Evolutionary conservation across 257 asterid genomes (phyloP).

Genomic region (Solanum paucissectum): DNA sequence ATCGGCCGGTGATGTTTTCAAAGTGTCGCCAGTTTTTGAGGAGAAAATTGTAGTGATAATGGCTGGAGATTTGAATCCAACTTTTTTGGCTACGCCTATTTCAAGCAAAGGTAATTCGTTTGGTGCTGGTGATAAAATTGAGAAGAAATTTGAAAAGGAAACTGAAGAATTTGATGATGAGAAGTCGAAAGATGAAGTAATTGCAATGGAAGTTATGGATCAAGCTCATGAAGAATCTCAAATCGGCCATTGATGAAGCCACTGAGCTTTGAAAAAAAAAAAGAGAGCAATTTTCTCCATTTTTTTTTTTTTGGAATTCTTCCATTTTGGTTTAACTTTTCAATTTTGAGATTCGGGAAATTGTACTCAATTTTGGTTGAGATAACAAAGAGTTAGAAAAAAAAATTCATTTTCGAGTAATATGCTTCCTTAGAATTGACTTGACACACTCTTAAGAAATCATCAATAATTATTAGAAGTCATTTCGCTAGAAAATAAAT

Average conservation of each 20-base stretch:
- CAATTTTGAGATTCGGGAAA: background rate
- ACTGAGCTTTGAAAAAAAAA: background rate
- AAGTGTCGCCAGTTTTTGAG: slow-evolving; percentile 26
- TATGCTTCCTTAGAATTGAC: background rate
- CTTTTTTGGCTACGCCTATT: slow-evolving; percentile 71
- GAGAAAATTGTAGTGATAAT: slow-evolving; percentile 73
- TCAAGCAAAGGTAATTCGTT: slow-evolving; percentile 24
- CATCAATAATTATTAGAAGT: too few species aligned
- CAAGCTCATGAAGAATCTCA: background rate
- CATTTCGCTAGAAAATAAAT: too few species aligned
- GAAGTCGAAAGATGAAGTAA: background rate
- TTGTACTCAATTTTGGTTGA: background rate
- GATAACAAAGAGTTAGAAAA: background rate
- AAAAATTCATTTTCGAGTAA: background rate
- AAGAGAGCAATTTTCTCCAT: background rate
- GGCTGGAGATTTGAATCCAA: slow-evolving; percentile 86
- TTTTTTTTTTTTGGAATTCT: background rate
- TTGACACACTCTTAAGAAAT: accelerated
- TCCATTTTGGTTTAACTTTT: background rate
- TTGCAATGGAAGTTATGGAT: background rate
- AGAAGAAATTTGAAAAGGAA: background rate
- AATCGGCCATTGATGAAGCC: background rate
- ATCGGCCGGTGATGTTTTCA: slow-evolving; percentile 1
- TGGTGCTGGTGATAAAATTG: background rate
- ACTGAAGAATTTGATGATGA: background rate